Evolutionary conservation across 768 basidiomycete genomes (phyloP).

Genomic region (Termitomyces sp.): DNA sequence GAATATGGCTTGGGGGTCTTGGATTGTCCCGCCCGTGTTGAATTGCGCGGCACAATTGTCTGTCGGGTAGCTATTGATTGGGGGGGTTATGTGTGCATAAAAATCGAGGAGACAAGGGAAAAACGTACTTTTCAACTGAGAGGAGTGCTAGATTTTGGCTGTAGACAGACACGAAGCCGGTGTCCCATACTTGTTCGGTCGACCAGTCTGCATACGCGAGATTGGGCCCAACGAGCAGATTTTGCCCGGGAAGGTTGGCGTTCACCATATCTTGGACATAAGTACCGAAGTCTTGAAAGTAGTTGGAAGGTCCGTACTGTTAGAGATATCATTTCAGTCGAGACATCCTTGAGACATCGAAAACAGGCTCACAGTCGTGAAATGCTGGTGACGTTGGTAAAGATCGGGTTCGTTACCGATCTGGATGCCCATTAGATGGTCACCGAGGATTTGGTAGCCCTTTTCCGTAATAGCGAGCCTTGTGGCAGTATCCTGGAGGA

Average conservation of each 20-base stretch:
- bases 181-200: constrained; percentile 47
- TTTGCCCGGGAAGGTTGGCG: constrained; percentile 25
- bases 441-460: constrained; percentile 64
- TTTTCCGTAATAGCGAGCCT: constrained; percentile 51
- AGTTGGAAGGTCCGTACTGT: constrained; percentile 40
- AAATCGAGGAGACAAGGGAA: constrained; percentile 7
- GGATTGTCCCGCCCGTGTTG: constrained; percentile 29
- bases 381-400: constrained; percentile 37
- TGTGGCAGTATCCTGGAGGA: constrained; percentile 47
- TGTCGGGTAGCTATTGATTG: constrained; percentile 41
- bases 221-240: constrained; percentile 55
- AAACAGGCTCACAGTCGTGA: constrained; percentile 18
- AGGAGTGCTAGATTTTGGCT: constrained; percentile 33
- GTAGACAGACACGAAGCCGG: constrained; percentile 44
- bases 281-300: constrained; percentile 46
- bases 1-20: constrained; percentile 44
- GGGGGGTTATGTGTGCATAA: constrained; percentile 15
- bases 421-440: constrained; percentile 62
- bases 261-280: constrained; percentile 29
- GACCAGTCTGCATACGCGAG: constrained; percentile 47
- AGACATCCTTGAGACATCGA: too few species aligned
- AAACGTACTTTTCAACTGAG: constrained; percentile 52
- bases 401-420: constrained; percentile 67
- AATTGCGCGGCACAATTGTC: constrained; percentile 58
- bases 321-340: neutral